A percentile compares a stretch with the other conserved stretches of the same genome.
phyloP scores from a whole-genome alignment of 495 filamentous ascomycete genomes.

The Niebla homalea region DNA sequence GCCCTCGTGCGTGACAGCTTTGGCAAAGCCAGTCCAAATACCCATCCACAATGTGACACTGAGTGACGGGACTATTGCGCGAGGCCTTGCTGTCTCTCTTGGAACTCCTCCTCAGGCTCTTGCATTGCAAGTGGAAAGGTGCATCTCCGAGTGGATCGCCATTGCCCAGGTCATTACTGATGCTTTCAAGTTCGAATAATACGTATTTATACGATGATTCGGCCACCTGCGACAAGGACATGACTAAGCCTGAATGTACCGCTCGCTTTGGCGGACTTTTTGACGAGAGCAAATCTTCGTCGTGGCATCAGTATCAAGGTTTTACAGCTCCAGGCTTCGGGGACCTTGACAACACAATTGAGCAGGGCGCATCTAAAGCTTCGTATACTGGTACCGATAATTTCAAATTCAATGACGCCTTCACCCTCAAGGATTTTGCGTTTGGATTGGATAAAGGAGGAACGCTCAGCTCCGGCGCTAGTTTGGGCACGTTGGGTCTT shows the following conservation, averaged over 20 bases:
- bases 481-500: constrained; percentile 15
- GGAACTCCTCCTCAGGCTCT: constrained; percentile 8
- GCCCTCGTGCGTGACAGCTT: too few relatives aligned
- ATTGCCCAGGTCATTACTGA: not conserved
- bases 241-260: constrained; percentile 1
- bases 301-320: not conserved
- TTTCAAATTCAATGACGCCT: constrained; percentile 6
- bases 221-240: not conserved
- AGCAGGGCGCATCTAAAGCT: not conserved
- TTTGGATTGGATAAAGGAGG: constrained; percentile 14
- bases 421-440: constrained; percentile 13
- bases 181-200: not conserved
- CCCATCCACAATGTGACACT: constrained; percentile 8
- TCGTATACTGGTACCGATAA: constrained; percentile 1
- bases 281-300: constrained; percentile 6
- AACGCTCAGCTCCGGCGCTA: constrained; percentile 5
- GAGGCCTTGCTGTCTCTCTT: constrained; percentile 4
- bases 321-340: not conserved
- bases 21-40: not conserved
- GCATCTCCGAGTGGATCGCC: not conserved
- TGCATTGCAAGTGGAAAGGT: constrained; percentile 3
- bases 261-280: constrained; percentile 8
- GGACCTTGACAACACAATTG: not conserved
- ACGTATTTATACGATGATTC: constrained; percentile 5
- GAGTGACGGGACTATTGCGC: not conserved